These are phyloP conservation scores for Balakata baccata DNA, from an alignment of 345 rosid genomes.

Conservation along the genomic window DNA sequence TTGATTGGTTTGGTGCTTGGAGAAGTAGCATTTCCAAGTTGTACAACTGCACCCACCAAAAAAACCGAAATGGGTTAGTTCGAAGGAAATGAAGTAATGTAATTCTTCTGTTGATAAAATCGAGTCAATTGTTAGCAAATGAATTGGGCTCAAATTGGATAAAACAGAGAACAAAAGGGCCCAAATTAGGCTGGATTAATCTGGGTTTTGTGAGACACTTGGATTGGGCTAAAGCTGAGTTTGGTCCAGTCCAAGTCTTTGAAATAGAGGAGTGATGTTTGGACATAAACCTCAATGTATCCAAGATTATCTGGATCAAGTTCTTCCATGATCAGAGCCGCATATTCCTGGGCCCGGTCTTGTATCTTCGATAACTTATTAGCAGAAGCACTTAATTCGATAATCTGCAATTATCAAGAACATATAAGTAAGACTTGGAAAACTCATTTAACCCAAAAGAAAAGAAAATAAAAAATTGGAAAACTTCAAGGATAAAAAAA, in stretches of 20 bases:
- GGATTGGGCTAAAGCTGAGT: neutral
- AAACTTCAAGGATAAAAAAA: too few species aligned
- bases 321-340: conserved; percentile 86
- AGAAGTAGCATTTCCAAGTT: conserved; percentile 70
- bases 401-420: conserved; percentile 47
- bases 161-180: too few species aligned
- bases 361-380: conserved; percentile 71
- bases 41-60: conserved; percentile 38
- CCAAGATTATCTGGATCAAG: conserved; percentile 69
- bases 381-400: conserved; percentile 69
- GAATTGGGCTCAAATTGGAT: too few species aligned
- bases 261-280: neutral
- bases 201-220: neutral
- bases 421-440: neutral
- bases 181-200: neutral
- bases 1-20: conserved; percentile 60
- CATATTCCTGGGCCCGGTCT: conserved; percentile 68
- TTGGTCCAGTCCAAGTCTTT: neutral
- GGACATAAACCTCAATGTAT: conserved; percentile 57
- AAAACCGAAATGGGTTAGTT: too few species aligned
- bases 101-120: too few species aligned
- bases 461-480: too few species aligned
- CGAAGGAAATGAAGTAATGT: too few species aligned
- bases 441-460: too few species aligned
- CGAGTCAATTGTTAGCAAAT: too few species aligned